Evolutionary conservation across 2,329 filamentous ascomycete genomes (phyloP), one percentile per base, ranked within the genome.

Genomic region (Nigrospora sphaerica): DNA sequence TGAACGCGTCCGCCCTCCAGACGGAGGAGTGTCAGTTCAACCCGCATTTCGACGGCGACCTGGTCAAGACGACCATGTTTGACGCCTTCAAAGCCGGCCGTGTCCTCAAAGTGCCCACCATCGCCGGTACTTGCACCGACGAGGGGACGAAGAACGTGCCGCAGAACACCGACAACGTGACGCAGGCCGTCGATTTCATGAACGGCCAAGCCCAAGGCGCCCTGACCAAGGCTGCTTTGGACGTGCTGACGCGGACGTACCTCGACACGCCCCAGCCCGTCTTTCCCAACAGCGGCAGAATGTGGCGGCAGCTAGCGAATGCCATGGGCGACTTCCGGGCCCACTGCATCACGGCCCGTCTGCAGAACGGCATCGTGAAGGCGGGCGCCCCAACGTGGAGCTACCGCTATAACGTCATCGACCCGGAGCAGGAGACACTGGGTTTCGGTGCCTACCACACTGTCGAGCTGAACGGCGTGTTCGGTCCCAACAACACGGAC

Each of bases 351-450:
- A 71, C 68, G 2, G 53, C 63, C 16, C 16, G 14, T 17, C 16
- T 46, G 10, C 16, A 13, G 28, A 14, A 46, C 13, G 57, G 63
- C 2, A 49, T 66, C 1, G 46, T 54, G 0, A 46, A 42, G 2
- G 52, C 65, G 39, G 63, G 62, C 6, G 52, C 68, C 34, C 23
- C 58, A n/a, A 77, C 72, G 19, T 89, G 77, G 74, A 81, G 81
- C 55, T 89, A 89, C 59, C 76, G 75, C 42, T 86, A 80, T 66
- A 75, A 81, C 41, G 83, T 87, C 3, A 64, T 77, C 31, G 83
- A 86, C 49, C 71, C 74, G 0, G 54, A 57, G 0, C 65, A 76
- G 32, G 65, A 74, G 19, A 65, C 64, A 0, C 57, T 62, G 2
- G 83, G 84, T 1, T 57, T 72, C 2, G 85, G 84, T 0, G 81